Conservation (phyloP, 2,329 filamentous ascomycete species). For the Boeremia exigua region DNA sequence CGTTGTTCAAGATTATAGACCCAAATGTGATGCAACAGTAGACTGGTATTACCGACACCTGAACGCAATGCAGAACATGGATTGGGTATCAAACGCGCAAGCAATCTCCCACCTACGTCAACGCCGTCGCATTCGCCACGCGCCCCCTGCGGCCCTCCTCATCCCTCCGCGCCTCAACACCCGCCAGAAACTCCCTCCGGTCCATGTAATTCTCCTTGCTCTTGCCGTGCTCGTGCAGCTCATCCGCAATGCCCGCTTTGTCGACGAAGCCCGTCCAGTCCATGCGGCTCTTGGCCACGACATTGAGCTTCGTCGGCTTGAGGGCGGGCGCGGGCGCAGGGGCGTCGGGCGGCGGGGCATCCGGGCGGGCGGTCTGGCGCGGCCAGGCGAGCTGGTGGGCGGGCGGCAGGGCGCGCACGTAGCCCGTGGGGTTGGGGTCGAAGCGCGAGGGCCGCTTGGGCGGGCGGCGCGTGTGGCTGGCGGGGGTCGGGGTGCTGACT, state of each 20-base stretch:
- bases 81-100: neutral
- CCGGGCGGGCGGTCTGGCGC: conserved; percentile 24
- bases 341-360: conserved; percentile 22
- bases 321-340: conserved; percentile 29
- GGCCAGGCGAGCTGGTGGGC: conserved; percentile 53
- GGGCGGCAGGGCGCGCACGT: conserved; percentile 53
- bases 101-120: neutral
- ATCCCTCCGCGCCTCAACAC: conserved; percentile 62
- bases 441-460: conserved; percentile 56
- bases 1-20: too few relatives aligned
- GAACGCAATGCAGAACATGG: too few relatives aligned
- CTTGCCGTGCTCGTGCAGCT: conserved; percentile 66
- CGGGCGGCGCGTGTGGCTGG: conserved; percentile 27
- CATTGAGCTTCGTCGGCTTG: conserved; percentile 66
- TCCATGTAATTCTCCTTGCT: conserved; percentile 67
- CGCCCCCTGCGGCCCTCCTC: conserved; percentile 61
- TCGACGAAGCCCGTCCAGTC: conserved; percentile 71
- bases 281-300: conserved; percentile 69
- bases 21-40: too few relatives aligned
- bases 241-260: conserved; percentile 65
- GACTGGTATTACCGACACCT: too few relatives aligned
- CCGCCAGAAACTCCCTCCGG: conserved; percentile 67
- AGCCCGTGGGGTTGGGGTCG: conserved; percentile 57
- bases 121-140: conserved; percentile 22
- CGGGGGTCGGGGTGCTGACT: conserved; percentile 4